phyloP scores from a whole-genome alignment of 2,329 filamentous ascomycete species.

The Diaporthe batatas region DNA sequence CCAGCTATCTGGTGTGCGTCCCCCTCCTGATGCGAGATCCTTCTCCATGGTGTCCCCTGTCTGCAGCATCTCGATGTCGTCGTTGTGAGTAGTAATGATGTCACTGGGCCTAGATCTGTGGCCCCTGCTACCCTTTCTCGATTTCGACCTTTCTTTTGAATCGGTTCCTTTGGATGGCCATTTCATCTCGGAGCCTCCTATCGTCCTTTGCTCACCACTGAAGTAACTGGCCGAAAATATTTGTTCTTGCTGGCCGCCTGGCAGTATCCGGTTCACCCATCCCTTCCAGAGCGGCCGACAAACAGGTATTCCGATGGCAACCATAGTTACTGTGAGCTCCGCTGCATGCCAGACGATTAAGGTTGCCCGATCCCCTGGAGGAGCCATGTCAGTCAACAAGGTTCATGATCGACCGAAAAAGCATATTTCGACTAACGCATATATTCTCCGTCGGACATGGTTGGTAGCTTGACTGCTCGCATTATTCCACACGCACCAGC shows the following conservation, averaged over 20 bases:
- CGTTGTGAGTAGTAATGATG: not conserved
- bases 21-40: not conserved
- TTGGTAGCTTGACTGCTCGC: conserved; percentile 25
- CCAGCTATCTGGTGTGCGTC: conserved; percentile 16
- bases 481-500: conserved; percentile 32
- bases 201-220: conserved; percentile 16
- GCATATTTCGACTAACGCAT: not conserved
- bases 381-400: not conserved
- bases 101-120: not conserved
- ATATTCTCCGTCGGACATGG: conserved; percentile 30
- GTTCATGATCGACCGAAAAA: accelerated
- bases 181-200: conserved; percentile 31
- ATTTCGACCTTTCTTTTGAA: conserved; percentile 4
- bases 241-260: not conserved
- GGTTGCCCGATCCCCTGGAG: conserved; percentile 1
- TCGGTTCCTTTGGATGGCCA: not conserved
- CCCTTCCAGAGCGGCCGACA: conserved; percentile 32
- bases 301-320: conserved; percentile 30
- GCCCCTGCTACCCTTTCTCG: conserved; percentile 9
- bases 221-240: not conserved
- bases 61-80: conserved; percentile 14
- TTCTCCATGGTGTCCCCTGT: not conserved
- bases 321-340: conserved; percentile 33
- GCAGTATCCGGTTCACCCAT: conserved; percentile 14
- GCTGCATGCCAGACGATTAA: conserved; percentile 34